Evolutionary conservation across 192 early-diverging fungal genomes (phyloP).

Genomic region (Haplosporangium gracile): DNA sequence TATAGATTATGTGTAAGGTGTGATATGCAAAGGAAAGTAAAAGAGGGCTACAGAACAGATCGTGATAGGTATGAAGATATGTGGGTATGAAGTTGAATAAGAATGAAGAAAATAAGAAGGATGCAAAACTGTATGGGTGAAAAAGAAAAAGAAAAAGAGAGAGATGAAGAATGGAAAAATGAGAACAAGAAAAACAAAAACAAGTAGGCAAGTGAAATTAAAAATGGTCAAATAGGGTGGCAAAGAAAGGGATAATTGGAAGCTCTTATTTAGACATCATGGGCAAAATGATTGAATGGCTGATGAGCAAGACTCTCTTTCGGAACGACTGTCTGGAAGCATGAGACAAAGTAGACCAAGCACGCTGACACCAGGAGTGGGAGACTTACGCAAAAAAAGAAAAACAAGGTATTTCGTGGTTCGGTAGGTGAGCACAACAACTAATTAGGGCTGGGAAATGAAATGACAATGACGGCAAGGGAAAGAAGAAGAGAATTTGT

Average conservation of each 20-base stretch:
- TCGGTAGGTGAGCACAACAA: neutral
- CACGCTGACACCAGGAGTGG: too few relatives aligned
- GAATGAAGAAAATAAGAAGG: neutral
- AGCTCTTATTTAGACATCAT: neutral
- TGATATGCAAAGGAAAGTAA: neutral
- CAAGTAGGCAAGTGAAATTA: neutral
- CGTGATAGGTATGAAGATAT: neutral
- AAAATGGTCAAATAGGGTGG: neutral
- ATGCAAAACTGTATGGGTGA: conserved; percentile 11
- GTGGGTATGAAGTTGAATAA: neutral
- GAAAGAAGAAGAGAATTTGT: neutral
- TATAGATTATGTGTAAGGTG: neutral
- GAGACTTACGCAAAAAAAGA: neutral
- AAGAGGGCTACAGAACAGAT: neutral
- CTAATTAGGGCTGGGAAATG: conserved; percentile 3
- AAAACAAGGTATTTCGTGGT: neutral
- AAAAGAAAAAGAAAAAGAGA: neutral
- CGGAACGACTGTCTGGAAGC: neutral
- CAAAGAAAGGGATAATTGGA: neutral
- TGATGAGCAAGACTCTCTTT: conserved; percentile 1
- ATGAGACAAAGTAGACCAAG: neutral
- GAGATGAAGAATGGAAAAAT: neutral
- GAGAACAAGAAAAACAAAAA: neutral
- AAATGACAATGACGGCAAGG: neutral
- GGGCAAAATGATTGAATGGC: neutral